Conservation (phyloP, 805 yeast genomes). For the Jamesozyma gamospora region DNA sequence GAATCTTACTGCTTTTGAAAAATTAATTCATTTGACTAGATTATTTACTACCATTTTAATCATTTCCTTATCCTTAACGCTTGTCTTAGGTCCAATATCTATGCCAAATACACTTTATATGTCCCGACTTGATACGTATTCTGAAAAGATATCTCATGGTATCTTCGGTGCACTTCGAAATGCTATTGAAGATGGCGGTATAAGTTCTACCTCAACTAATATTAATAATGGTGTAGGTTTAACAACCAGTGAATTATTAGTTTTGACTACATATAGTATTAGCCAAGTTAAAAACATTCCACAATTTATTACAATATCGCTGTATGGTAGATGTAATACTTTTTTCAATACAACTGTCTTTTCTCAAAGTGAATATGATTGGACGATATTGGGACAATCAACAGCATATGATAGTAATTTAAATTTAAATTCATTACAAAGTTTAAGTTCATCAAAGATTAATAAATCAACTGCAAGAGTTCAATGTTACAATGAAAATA, state of each 20-base stretch:
- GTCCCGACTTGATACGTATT: slow-evolving; percentile 18
- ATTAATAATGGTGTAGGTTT: slow-evolving; percentile 24
- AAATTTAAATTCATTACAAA: not conserved
- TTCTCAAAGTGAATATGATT: not conserved
- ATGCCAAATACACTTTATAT: slow-evolving; percentile 15
- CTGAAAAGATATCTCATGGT: slow-evolving; percentile 20
- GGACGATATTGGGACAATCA: not conserved
- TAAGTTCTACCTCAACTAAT: slow-evolving; percentile 13
- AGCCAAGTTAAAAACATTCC: slow-evolving; percentile 20
- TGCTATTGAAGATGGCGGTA: slow-evolving; percentile 12
- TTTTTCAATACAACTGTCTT: slow-evolving; percentile 3
- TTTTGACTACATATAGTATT: slow-evolving; percentile 22
- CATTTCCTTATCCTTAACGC: slow-evolving; percentile 12
- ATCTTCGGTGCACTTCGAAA: slow-evolving; percentile 16
- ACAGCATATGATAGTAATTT: not conserved
- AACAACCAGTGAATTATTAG: slow-evolving; percentile 24
- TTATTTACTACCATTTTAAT: slow-evolving; percentile 15
- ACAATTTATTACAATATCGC: slow-evolving; percentile 16
- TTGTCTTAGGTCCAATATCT: slow-evolving; percentile 15
- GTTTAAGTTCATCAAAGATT: not conserved
- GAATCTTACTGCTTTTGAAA: slow-evolving; percentile 19
- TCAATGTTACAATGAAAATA: slow-evolving; percentile 11
- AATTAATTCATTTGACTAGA: slow-evolving; percentile 14
- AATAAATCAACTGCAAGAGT: slow-evolving; percentile 8
- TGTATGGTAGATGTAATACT: slow-evolving; percentile 21